Percentiles rank a stretch among this genome's conserved stretches.
These are phyloP conservation scores for Crithidia bombi DNA, from an alignment of 208 protist species.

Conservation along the genomic window DNA sequence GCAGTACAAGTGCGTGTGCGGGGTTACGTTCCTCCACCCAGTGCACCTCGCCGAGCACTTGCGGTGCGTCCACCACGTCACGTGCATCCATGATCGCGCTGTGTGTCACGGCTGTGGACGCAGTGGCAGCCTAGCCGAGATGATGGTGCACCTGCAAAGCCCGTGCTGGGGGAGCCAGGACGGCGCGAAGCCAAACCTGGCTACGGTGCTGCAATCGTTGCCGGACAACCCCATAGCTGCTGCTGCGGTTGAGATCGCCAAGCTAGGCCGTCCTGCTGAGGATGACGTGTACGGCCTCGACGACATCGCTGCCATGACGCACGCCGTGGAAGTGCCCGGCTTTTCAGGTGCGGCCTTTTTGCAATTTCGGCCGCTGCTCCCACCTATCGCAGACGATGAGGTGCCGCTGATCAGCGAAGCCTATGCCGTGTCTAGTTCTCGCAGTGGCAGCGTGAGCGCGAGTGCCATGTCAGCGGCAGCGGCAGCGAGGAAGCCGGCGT, in stretches of 20 bases:
- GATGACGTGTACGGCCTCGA: constrained; percentile 1
- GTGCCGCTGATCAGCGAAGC: constrained; percentile 32
- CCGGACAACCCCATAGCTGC: neutral
- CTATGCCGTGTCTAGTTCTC: constrained; percentile 10
- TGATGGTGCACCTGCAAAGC: constrained; percentile 47
- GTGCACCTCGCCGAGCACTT: constrained; percentile 71
- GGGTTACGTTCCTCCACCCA: constrained; percentile 54
- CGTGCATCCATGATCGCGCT: constrained; percentile 39
- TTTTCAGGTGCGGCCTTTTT: constrained; percentile 32
- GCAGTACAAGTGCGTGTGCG: constrained; percentile 78
- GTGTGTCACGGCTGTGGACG: constrained; percentile 52
- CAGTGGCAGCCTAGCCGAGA: constrained; percentile 35
- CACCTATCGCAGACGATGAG: constrained; percentile 28
- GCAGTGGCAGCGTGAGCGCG: neutral
- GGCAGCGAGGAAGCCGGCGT: constrained; percentile 27
- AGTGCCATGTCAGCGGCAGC: neutral
- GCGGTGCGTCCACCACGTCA: constrained; percentile 48
- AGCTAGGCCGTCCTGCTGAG: neutral
- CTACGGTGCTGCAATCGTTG: neutral
- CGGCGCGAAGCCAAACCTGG: neutral
- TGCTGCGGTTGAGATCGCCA: constrained; percentile 4
- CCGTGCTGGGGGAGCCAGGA: constrained; percentile 27
- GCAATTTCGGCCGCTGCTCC: constrained; percentile 32
- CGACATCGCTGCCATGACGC: constrained; percentile 4
- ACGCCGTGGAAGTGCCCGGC: constrained; percentile 20